A percentile compares a stretch with the other conserved stretches of the same genome.
Conservation (phyloP, 352 stramenopile species). For the Phytophthora melonis region DNA sequence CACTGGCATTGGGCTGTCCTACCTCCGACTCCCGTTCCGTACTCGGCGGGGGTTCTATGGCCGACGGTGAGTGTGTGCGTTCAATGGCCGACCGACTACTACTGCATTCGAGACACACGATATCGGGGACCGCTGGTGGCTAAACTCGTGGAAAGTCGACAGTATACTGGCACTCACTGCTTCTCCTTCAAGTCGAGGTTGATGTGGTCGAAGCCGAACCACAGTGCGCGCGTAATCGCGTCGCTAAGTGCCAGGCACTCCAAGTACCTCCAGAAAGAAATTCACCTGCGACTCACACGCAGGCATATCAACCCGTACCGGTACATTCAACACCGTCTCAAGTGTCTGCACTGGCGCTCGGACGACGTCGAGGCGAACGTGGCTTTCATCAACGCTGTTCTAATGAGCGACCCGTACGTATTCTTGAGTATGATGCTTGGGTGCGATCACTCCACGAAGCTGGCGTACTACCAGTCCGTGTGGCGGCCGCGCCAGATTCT, state of each 20-base stretch:
- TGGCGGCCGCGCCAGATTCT: constrained; percentile 10
- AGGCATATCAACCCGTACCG: too few species aligned
- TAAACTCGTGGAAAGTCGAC: too few species aligned
- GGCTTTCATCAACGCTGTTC: constrained; percentile 46
- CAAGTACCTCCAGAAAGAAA: too few species aligned
- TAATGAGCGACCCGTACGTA: constrained; percentile 47
- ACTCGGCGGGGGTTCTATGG: constrained; percentile 20
- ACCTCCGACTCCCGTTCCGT: constrained; percentile 19
- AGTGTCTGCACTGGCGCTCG: constrained; percentile 14
- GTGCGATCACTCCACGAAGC: not conserved
- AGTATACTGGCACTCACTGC: too few species aligned
- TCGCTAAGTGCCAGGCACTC: too few species aligned
- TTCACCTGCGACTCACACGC: too few species aligned
- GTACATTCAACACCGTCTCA: too few species aligned
- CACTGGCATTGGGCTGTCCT: constrained; percentile 3
- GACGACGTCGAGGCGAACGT: constrained; percentile 29
- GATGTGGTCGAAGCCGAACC: too few species aligned
- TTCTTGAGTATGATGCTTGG: constrained; percentile 13
- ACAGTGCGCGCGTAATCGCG: too few species aligned
- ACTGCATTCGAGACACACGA: constrained; percentile 8
- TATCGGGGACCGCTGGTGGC: too few species aligned
- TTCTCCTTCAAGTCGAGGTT: too few species aligned
- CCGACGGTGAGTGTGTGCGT: constrained; percentile 21
- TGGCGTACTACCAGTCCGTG: constrained; percentile 27
- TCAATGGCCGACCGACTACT: constrained; percentile 21